phyloP scores from a whole-genome alignment of 768 basidiomycete genomes.

The Neoboletus magnificus region DNA sequence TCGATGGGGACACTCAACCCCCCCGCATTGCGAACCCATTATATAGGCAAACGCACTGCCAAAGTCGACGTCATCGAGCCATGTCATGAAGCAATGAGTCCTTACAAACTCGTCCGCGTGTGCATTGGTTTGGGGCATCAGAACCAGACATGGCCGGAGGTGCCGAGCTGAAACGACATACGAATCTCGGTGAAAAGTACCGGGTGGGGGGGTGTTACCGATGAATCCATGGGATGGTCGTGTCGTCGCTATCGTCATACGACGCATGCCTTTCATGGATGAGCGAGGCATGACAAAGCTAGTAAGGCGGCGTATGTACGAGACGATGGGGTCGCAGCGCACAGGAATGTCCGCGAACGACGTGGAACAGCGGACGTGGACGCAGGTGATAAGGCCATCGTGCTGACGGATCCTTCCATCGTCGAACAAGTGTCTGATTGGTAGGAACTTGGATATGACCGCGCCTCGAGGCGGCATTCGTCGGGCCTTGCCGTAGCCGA shows the following conservation, averaged over 20 bases:
- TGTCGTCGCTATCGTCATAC: no score
- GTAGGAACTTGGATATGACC: background rate
- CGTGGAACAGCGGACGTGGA: background rate
- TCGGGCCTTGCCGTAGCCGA: background rate
- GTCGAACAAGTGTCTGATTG: background rate
- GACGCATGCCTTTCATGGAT: background rate
- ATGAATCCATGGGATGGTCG: background rate
- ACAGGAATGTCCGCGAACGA: background rate
- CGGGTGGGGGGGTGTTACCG: background rate
- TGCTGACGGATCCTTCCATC: background rate
- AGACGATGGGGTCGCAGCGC: no score
- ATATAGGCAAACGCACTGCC: slow-evolving; percentile 9
- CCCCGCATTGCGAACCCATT: background rate
- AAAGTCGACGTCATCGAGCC: background rate
- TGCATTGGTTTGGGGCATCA: background rate
- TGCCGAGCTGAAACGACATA: background rate
- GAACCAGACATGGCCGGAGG: background rate
- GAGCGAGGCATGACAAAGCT: slow-evolving; percentile 2
- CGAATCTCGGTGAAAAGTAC: background rate
- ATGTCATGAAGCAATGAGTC: slow-evolving; percentile 2
- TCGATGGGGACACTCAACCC: background rate
- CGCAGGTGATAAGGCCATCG: background rate
- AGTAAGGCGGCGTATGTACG: background rate
- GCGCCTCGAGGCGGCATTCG: background rate
- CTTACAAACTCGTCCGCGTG: background rate